These are phyloP conservation scores for Cymbopogon citratus DNA, from an alignment of 176 grass and related monocot genomes.

Conservation along the genomic window DNA sequence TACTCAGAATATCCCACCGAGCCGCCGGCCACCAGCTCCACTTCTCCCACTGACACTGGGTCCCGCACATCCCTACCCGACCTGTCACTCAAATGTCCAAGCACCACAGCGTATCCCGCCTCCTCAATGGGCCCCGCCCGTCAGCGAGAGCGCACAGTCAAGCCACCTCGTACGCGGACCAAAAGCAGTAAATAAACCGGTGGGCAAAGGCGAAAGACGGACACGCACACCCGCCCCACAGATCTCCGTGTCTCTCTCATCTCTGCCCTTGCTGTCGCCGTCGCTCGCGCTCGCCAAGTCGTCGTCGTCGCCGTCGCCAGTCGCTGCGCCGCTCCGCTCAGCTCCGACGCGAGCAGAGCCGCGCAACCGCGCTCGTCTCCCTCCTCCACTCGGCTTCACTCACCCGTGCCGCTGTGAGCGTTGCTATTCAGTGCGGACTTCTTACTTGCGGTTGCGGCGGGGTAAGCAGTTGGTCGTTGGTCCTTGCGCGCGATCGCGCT, in stretches of 20 bases:
- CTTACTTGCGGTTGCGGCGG: not conserved
- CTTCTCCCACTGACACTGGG: not conserved
- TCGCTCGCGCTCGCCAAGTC: conserved; percentile 23
- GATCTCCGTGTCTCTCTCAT: conserved; percentile 16
- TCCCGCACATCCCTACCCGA: fast-evolving
- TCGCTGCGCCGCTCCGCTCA: conserved; percentile 15
- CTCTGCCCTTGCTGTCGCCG: not conserved
- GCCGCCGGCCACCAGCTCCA: not conserved
- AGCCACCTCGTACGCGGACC: conserved; percentile 21
- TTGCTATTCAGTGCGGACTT: not conserved
- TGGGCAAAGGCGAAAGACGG: conserved; percentile 13
- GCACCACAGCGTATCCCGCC: not conserved
- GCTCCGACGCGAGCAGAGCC: not conserved
- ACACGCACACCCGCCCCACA: not conserved
- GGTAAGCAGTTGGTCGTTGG: not conserved
- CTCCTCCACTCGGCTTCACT: not conserved
- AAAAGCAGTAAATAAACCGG: conserved; percentile 34
- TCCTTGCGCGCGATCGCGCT: not conserved
- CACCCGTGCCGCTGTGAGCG: not conserved
- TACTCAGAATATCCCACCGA: not conserved
- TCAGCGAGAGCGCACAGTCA: not conserved
- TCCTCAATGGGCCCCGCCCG: not conserved
- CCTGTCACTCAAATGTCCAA: not conserved
- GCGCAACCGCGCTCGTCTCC: not conserved
- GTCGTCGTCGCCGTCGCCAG: conserved; percentile 40